These are phyloP conservation scores for Collybia mongolica DNA, from an alignment of 768 basidiomycete genomes.

Conservation along the genomic window DNA sequence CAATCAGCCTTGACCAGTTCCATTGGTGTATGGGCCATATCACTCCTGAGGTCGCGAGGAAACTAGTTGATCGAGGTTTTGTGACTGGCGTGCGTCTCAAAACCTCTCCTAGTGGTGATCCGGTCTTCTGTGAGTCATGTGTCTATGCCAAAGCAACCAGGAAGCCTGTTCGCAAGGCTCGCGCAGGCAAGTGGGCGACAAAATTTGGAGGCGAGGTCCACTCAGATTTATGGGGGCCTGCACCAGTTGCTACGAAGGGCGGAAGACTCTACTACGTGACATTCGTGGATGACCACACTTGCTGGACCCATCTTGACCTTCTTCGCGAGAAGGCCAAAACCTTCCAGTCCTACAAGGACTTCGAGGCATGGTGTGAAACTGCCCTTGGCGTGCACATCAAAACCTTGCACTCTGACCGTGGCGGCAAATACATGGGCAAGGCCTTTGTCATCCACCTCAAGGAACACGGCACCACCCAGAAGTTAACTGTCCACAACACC, in stretches of 20 bases:
- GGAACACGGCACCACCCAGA: slow-evolving; percentile 29
- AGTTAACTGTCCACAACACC: slow-evolving; percentile 37
- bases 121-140: slow-evolving; percentile 40
- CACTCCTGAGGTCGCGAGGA: slow-evolving; percentile 13
- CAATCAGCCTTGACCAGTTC: slow-evolving; percentile 23
- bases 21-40: slow-evolving; percentile 30
- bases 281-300: too few relatives aligned
- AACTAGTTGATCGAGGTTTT: slow-evolving; percentile 17
- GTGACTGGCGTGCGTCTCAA: too few relatives aligned
- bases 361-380: slow-evolving; percentile 25
- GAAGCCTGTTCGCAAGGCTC: slow-evolving; percentile 28
- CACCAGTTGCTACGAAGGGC: too few relatives aligned
- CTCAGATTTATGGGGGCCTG: too few relatives aligned
- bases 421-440: slow-evolving; percentile 33
- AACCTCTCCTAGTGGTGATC: too few relatives aligned
- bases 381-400: slow-evolving; percentile 25
- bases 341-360: slow-evolving; percentile 20
- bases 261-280: too few relatives aligned
- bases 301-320: slow-evolving; percentile 17
- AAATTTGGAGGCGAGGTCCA: slow-evolving; percentile 15
- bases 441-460: slow-evolving; percentile 25
- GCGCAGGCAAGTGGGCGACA: too few relatives aligned
- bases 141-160: slow-evolving; percentile 38
- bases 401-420: slow-evolving; percentile 29
- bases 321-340: slow-evolving; percentile 21